Evolutionary conservation across 768 basidiomycete genomes (phyloP), one percentile per base, ranked within the genome.

Genomic region (Auriculariales sp.): DNA sequence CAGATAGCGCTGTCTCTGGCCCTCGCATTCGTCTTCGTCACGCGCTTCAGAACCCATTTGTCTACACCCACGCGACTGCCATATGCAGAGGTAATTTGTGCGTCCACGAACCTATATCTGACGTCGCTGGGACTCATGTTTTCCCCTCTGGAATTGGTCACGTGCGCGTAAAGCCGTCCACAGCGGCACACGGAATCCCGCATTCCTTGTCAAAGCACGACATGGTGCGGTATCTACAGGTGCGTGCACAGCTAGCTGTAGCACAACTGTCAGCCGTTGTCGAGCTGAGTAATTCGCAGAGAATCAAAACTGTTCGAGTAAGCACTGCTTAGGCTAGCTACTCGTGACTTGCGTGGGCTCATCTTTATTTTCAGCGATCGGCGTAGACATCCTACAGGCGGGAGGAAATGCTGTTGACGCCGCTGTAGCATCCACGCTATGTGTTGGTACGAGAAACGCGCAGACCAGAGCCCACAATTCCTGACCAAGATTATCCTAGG

Each of bases 381-480:
- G 93, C 2, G 77, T 95, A 1, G 66, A 77, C 3, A 69, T 81
- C 7, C 57, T 94, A 51, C 80, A 78, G 65, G 74, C 78, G 6
- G 92, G 91, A 25, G 94, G 94, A 15, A 93, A 86, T 58, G 92
- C 93, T 0, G 78, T 94, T 14, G 94, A 98, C 55, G 82, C 94
- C 0, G 83, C 79, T 0, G 78, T 97, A 49, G 76, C 79, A 19
- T 73, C 85, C 0, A 78, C 82, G 0, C 68, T 97, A 24, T 97
- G 94, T 60, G 68, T 68, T 29, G 84, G 86, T 4, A 81, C 87
- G 2, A 77, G 90, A 47, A 92, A 91, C 62, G 89, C n/a, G n/a
- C n/a, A n/a, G n/a, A n/a, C n/a, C n/a, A n/a, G n/a, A n/a, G n/a
- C n/a, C n/a, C n/a, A n/a, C n/a, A n/a, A n/a, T n/a, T n/a, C n/a